Evolutionary conservation across 345 rosid genomes (phyloP), one percentile per base, ranked within the genome.

Genomic region (Citrus sp.): DNA sequence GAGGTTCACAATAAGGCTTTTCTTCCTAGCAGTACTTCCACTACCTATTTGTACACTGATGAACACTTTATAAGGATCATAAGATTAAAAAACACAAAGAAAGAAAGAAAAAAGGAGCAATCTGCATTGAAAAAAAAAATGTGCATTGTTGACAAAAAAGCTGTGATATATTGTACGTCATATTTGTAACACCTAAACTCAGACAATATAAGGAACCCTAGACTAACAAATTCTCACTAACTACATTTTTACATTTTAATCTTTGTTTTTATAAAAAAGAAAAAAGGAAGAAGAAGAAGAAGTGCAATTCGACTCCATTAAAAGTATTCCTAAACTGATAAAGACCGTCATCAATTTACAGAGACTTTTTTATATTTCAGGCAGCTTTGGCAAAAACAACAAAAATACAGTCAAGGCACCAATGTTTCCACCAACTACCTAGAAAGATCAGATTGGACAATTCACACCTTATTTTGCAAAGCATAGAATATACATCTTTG

Each of bases 11-110:
- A 93, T 93, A 32, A 95, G 86, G 85, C 82, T 89, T 86, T 93
- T 93, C 91, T 95, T 95, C 74, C 90, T 91, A 60, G 58, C 77
- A 49, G 88, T 88, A 80, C 98, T 95, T 79, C 95, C 95, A 77
- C 83, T 84, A 70, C 98, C 98, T 89, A 95, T 86, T 83, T 91
- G 97, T 49, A 82, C 77, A 87, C 98, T 94, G 97, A 87, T 80
- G 68, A 85, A 86, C 71, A 63, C 78, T 75, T 77, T 42, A 67
- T 80, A 63, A 86, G 84, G 74, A 81, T 82, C 56, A 69, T 68
- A 67, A 69, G 51, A 46, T 46, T 46, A 46, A 46, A 46, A 46
- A 46, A 46, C 51, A 46, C 18, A 46, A 46, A 46, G 51, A 46
- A 46, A 46, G 51, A 46, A 46, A 12, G 60, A 74, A 63, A 13